Percentiles rank a stretch among this genome's conserved stretches.
Evolutionary conservation across 306 rosid genomes (phyloP).

Genomic region (Fragaria ananassa): DNA sequence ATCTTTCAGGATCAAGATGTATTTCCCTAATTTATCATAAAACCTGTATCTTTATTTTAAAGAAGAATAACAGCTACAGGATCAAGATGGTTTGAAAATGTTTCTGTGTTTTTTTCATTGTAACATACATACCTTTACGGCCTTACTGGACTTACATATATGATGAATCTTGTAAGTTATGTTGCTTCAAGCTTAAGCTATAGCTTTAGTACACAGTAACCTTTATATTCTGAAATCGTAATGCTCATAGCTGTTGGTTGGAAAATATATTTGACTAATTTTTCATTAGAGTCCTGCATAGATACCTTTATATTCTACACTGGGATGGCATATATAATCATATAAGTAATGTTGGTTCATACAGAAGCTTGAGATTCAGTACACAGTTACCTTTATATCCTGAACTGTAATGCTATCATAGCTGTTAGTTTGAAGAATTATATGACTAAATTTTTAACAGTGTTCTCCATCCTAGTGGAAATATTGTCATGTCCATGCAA

Average conservation of each 20-base stretch:
- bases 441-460: background rate
- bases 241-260: background rate
- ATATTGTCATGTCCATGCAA: background rate
- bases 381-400: background rate
- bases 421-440: background rate
- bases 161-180: background rate
- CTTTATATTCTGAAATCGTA: background rate
- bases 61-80: background rate
- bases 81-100: too few species aligned
- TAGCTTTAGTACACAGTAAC: background rate
- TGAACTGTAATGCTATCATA: background rate
- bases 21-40: background rate
- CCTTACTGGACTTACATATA: background rate
- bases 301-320: background rate
- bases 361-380: background rate
- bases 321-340: background rate
- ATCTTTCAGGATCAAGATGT: conserved; percentile 5
- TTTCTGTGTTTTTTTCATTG: too few species aligned
- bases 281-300: background rate
- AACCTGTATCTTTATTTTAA: background rate
- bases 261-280: background rate
- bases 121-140: too few species aligned
- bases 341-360: background rate
- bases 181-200: background rate
- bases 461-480: background rate